phyloP scores from a whole-genome alignment of 306 rosid species.

The Quercus engelmannii region DNA sequence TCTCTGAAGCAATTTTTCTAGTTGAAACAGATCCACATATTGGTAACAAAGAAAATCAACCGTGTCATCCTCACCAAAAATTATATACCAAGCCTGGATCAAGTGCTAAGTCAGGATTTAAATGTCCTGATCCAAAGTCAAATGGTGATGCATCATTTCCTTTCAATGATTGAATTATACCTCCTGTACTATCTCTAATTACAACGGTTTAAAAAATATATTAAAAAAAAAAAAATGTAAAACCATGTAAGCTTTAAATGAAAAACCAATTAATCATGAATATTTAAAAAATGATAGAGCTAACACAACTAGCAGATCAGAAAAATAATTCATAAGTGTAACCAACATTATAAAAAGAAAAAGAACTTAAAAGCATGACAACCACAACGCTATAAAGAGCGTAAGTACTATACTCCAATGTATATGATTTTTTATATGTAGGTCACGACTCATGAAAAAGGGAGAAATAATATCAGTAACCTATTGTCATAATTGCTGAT shows the following conservation, averaged over 20 bases:
- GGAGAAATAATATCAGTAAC: background rate
- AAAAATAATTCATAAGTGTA: no score
- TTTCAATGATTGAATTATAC: background rate
- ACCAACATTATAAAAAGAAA: background rate
- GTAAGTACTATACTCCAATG: no score
- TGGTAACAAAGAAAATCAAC: background rate
- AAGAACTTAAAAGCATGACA: background rate
- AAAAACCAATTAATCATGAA: background rate
- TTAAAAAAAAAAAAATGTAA: background rate
- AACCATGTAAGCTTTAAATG: background rate
- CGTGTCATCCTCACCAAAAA: background rate
- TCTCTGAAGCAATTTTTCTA: background rate
- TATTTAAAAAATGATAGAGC: no score
- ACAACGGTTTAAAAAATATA: background rate
- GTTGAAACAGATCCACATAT: background rate
- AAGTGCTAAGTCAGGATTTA: background rate
- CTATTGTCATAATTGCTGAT: constrained; percentile 17
- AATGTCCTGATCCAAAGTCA: constrained; percentile 1
- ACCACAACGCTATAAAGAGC: no score
- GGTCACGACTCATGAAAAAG: background rate
- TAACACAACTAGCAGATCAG: no score
- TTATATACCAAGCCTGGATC: constrained; percentile 12
- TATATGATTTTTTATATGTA: background rate
- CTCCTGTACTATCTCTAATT: background rate
- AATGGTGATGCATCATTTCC: background rate